Base-by-base conservation (phyloP, 2,329 filamentous ascomycete species). In the Fusarium nygamai region DNA sequence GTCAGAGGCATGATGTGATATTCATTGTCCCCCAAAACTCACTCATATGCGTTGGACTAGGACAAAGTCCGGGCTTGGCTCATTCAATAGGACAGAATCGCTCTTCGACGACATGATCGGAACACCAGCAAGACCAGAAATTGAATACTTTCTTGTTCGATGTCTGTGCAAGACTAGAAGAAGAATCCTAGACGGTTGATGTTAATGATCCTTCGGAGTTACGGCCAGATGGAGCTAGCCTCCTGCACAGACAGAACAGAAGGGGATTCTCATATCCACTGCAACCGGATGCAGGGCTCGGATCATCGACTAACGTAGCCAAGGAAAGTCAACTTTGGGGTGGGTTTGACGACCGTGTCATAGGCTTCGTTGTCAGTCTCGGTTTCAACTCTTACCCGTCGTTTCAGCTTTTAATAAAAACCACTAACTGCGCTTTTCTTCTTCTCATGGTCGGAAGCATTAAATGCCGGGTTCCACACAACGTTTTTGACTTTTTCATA, bases 131-230 rank as follows among this genome's bases (percentile, higher is more conserved):
- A 38, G 36, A 19, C 36, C 36, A 64, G 50, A 57, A 47, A 38
- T 44, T 56, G 33, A 46, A 59, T n/a, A 61, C 50, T 27, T 57
- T 29, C 10, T 61, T 39, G 64, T 57, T 68, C 51, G 59, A 61
- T 39, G 71, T 47, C 48, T 48, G 44, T 33, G 58, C 39, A 48
- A 67, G 38, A 34, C 50, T 11, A 34, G 69, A 51, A 64, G 29
- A 29, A 24, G 38, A 41, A 62, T 20, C 61, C 47, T 46, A 29
- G 48, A 54, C 34, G 61, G 62, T 72, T 60, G 56, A 65, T 56
- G 60, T 67, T 54, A 61, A 73, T 70, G 65, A 51, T 67, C 39
- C 65, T 74, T 74, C 76, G 76, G 76, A 51, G 61, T 66, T 73
- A 56, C 33, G 41, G 41, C 72, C 66, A 58, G 38, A 78, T 71